Percentiles rank a stretch among this genome's conserved stretches.
Evolutionary conservation across 2,329 filamentous ascomycete genomes (phyloP).

Genomic region (Pseudogymnoascus sp.): DNA sequence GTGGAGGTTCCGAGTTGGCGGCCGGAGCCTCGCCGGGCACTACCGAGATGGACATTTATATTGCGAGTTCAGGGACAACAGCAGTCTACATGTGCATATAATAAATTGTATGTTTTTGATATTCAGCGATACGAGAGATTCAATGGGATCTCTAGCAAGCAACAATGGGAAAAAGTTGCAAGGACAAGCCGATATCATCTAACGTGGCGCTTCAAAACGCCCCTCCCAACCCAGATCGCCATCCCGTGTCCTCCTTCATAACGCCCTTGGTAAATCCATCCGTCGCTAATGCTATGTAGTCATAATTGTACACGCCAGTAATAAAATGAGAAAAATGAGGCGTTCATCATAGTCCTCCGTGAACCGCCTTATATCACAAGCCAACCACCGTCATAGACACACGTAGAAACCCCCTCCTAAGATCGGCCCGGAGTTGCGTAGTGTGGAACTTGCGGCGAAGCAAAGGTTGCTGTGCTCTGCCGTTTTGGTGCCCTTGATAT

Average conservation of each 20-base stretch:
- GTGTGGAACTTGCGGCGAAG: neutral
- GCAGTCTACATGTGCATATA: neutral
- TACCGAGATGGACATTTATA: conserved; percentile 2
- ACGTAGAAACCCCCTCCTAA: neutral
- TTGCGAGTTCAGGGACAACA: neutral
- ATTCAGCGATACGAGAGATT: neutral
- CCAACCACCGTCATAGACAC: neutral
- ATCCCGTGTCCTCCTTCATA: neutral
- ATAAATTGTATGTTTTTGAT: neutral
- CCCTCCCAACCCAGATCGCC: neutral
- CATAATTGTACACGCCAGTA: conserved; percentile 2
- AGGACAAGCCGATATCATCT: neutral
- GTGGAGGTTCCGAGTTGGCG: neutral
- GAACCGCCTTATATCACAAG: neutral
- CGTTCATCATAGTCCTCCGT: neutral
- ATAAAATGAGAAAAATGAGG: conserved; percentile 4
- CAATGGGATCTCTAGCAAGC: neutral
- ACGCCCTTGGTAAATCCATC: neutral
- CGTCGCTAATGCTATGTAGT: conserved; percentile 9
- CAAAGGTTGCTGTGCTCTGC: conserved; percentile 15
- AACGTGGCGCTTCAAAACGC: neutral
- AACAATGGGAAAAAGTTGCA: neutral
- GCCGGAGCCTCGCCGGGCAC: conserved; percentile 1
- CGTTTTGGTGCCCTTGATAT: conserved; percentile 28
- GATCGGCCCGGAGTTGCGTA: neutral